Conservation (phyloP, 179 eudicot genomes). For the Silene coronaria region DNA sequence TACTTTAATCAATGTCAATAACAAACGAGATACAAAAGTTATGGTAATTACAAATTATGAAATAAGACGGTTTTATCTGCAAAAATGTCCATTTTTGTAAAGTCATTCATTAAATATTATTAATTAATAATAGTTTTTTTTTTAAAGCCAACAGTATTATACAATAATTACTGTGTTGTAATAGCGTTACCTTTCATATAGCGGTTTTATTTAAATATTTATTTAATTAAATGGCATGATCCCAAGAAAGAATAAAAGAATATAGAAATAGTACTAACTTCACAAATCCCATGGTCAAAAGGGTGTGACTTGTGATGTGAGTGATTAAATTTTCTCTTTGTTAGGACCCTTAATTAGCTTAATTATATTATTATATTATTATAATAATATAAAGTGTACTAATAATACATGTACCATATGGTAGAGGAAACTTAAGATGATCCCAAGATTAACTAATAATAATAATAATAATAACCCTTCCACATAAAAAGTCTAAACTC, state of each 20-base stretch:
- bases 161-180: too few species aligned
- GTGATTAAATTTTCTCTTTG: slow-evolving; percentile 22
- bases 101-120: too few species aligned
- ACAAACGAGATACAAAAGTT: neutral
- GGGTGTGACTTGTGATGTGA: slow-evolving; percentile 27
- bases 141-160: too few species aligned
- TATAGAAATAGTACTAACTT: slow-evolving; percentile 20
- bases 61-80: too few species aligned
- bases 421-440: slow-evolving; percentile 11
- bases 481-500: slow-evolving; percentile 34
- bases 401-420: neutral
- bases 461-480: too few species aligned
- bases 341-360: slow-evolving; percentile 24
- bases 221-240: slow-evolving; percentile 20
- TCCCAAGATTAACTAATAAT: slow-evolving; percentile 16
- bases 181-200: too few species aligned
- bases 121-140: too few species aligned
- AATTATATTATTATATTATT: neutral
- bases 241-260: slow-evolving; percentile 36
- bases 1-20: too few species aligned
- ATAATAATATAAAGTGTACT: neutral
- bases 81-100: too few species aligned
- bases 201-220: neutral
- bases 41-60: too few species aligned
- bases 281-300: slow-evolving; percentile 34